These are phyloP conservation scores for Zopfochytrium polystomum DNA, from an alignment of 371 early-diverging fungal species.

Conservation along the genomic window DNA sequence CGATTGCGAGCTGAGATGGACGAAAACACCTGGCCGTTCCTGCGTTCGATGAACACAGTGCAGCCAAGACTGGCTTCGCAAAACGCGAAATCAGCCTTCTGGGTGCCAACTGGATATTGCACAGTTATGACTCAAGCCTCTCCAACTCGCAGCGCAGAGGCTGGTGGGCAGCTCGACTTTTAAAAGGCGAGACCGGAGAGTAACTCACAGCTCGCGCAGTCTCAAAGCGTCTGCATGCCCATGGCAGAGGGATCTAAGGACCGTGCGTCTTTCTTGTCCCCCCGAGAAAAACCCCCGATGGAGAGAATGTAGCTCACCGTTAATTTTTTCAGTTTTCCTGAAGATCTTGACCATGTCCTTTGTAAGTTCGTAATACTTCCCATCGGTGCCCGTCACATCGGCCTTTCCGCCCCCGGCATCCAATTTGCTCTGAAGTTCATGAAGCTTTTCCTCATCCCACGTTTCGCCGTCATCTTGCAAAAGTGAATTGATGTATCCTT, in stretches of 20 bases:
- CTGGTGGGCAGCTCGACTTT: conserved; percentile 22
- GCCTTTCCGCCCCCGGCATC: conserved; percentile 42
- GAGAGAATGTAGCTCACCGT: conserved; percentile 51
- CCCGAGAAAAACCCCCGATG: not conserved
- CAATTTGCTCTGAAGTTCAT: conserved; percentile 32
- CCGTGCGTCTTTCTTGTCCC: conserved; percentile 23
- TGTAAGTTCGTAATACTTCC: conserved; percentile 67
- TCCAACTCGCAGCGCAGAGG: conserved; percentile 34
- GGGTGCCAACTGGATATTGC: too few species aligned
- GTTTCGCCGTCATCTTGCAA: conserved; percentile 19
- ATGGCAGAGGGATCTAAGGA: conserved; percentile 51
- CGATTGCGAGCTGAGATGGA: too few species aligned
- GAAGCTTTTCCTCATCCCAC: conserved; percentile 54
- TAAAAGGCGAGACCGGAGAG: not conserved
- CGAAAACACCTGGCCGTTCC: too few species aligned
- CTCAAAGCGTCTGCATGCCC: conserved; percentile 25
- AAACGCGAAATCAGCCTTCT: too few species aligned
- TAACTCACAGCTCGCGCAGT: too few species aligned
- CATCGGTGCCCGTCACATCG: conserved; percentile 61
- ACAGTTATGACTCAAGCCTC: conserved; percentile 51
- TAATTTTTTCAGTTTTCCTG: conserved; percentile 72
- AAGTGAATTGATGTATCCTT: conserved; percentile 67
- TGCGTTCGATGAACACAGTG: too few species aligned
- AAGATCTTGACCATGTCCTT: conserved; percentile 69
- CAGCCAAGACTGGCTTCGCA: too few species aligned